Base-by-base conservation (phyloP, 2,329 filamentous ascomycete genomes). In the Cladobotryum mycophilum region DNA sequence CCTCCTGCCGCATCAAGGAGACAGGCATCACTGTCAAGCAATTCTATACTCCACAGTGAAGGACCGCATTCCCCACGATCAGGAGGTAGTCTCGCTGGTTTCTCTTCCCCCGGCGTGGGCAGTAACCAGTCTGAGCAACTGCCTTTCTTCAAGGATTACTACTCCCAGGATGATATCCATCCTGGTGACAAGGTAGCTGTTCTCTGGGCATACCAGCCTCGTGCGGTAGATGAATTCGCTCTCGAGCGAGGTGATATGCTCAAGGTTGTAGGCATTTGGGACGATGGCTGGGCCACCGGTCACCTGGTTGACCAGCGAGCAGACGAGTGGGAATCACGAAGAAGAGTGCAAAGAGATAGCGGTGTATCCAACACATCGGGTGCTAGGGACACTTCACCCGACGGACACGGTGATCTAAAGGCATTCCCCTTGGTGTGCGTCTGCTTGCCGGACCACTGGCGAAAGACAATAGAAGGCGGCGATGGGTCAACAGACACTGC, bases 241-340 rank as follows among this genome's bases (percentile, higher is more conserved):
- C 76, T 99, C 36, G 93, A 97, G 62, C 84, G 93, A 52, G 93
- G 93, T 48, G 93, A 99, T 65, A 96, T 99, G 91, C 79, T 99
- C 63, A 97, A 96, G 72, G 85, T 99, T 13, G 86, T 97, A 33
- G 93, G 93, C 55, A 99, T 99, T 58, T 99, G 93, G 93, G 93
- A 99, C 63, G 93, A 99, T 66, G 93, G 93, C 43, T 99, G 93
- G 93, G 93, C 93, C 11, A 99, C 93, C 1, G 93, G 93, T 61
- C 80, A 96, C 49, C 78, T 95, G 64, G 73, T 95, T 50, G 79
- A 85, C 48, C 88, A 95, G 61, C 80, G 82, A 49, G 90, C 90
- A 2, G 92, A 97, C 54, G 89, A 96, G 56, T 96, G 89, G 84
- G 88, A 95, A 60, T 78, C 80, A 41, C 80, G 85, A 56, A 81